Evolutionary conservation across 805 yeast species (phyloP).

Genomic region (Ogataea pini): DNA sequence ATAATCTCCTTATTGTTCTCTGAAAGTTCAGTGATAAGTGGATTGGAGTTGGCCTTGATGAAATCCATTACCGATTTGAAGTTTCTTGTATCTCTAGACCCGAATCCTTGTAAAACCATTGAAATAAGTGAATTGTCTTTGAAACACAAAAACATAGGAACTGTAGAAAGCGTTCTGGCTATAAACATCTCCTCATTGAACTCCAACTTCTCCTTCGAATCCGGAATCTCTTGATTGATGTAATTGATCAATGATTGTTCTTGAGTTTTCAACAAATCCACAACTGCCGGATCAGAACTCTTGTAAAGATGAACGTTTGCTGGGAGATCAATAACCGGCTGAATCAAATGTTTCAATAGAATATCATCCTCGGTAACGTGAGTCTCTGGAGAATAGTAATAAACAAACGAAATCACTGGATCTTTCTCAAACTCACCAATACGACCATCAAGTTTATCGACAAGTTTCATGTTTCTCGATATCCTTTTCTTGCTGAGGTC

Average conservation of each 20-base stretch:
- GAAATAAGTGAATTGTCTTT: constrained; percentile 58
- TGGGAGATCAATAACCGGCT: constrained; percentile 59
- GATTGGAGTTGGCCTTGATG: constrained; percentile 49
- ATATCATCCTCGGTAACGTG: constrained; percentile 62
- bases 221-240: constrained; percentile 41
- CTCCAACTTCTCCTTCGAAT: constrained; percentile 19
- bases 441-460: constrained; percentile 14
- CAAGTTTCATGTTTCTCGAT: constrained; percentile 23
- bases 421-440: constrained; percentile 32
- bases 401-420: constrained; percentile 54
- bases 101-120: constrained; percentile 57
- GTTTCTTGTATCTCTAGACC: constrained; percentile 63
- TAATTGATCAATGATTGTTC: constrained; percentile 41
- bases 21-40: constrained; percentile 54
- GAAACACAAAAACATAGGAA: constrained; percentile 63
- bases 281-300: constrained; percentile 45
- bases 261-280: constrained; percentile 43
- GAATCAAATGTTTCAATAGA: constrained; percentile 59
- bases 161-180: constrained; percentile 55
- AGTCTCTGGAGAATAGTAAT: constrained; percentile 50
- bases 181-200: constrained; percentile 49
- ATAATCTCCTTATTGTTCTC: constrained; percentile 37
- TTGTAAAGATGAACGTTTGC: constrained; percentile 54
- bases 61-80: constrained; percentile 49
- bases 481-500: constrained; percentile 29